Base-by-base conservation (phyloP, 495 filamentous ascomycete species). In the Podospora anserina region DNA sequence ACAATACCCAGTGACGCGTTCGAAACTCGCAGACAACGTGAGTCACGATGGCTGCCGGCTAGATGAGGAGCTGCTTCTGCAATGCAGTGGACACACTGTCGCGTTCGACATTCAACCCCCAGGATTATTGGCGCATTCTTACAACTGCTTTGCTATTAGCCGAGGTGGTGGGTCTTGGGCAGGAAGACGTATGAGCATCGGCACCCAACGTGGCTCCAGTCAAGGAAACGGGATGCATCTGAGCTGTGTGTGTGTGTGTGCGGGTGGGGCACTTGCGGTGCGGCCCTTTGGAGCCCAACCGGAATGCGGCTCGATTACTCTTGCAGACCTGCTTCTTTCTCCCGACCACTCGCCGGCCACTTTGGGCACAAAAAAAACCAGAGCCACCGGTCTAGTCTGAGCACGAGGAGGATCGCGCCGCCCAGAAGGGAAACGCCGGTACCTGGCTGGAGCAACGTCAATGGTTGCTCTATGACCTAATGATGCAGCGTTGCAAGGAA, bases 181-280 rank as follows among this genome's bases (percentile, higher is more conserved):
- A 78, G 66, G 39, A 75, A 76, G 71, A n/a, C 19, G 62, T 70
- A 65, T 63, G 66, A 58, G 63, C 58, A 61, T 27, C 61, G 44
- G 57, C 59, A 58, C 65, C 69, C 65, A 73, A 78, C 77, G 77
- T 78, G 77, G 77, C 77, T 75, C 75, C 77, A 78, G 54, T 76
- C 72, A 71, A 70, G 28, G 54, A 39, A 60, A 66, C 68, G 30
- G 60, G 65, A 58, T 23, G 64, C 34, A 66, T 67, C 72, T 61
- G 58, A 32, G 34, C 61, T 63, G 61, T 66, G 66, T 56, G 26
- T 44, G 49, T 32, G 30, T 32, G 30, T 6, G 30, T 7, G 30
- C 30, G 3, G 60, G 64, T 66, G 74, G 68, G 61, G 64, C 64
- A 65, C 68, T 67, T 71, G 65, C 65, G 71, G 74, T 63, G 70